Evolutionary conservation across 345 rosid species (phyloP).

Genomic region (Moricandia moricandioides): DNA sequence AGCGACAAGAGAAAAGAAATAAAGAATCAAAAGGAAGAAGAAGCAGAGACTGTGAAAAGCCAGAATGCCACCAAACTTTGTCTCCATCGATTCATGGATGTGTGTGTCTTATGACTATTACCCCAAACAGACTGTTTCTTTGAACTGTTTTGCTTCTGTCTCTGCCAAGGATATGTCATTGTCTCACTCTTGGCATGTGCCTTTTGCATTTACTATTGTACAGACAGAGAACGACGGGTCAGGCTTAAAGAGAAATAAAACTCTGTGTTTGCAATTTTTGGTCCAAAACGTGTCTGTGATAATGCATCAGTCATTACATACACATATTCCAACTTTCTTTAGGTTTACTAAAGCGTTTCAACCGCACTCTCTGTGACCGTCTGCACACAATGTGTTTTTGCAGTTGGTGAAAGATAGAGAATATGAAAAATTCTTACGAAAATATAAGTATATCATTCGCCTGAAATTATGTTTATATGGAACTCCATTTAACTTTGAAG

Average conservation of each 20-base stretch:
- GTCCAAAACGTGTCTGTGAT: constrained; percentile 18
- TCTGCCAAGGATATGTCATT: constrained; percentile 19
- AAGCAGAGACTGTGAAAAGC: neutral
- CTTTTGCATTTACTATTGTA: constrained; percentile 31
- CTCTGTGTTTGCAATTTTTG: constrained; percentile 11
- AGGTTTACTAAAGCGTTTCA: neutral
- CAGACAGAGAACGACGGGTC: constrained; percentile 31
- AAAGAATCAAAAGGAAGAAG: neutral
- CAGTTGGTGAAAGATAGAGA: neutral
- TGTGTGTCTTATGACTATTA: neutral
- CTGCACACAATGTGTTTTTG: neutral
- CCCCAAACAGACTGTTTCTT: constrained; percentile 12
- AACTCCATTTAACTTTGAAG: no score
- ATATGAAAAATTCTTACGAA: neutral
- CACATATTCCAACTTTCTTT: constrained; percentile 7
- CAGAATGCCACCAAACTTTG: constrained; percentile 21
- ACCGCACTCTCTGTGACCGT: neutral
- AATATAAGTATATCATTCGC: no score
- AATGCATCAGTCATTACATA: neutral
- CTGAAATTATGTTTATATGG: no score
- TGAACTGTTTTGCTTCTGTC: constrained; percentile 14
- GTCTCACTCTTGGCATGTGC: constrained; percentile 25
- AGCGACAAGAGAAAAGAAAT: neutral
- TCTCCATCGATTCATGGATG: constrained; percentile 1
- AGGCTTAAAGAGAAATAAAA: constrained; percentile 13